Base-by-base conservation (phyloP, 2,329 filamentous ascomycete genomes). In the Alternaria novae-zelandiae region DNA sequence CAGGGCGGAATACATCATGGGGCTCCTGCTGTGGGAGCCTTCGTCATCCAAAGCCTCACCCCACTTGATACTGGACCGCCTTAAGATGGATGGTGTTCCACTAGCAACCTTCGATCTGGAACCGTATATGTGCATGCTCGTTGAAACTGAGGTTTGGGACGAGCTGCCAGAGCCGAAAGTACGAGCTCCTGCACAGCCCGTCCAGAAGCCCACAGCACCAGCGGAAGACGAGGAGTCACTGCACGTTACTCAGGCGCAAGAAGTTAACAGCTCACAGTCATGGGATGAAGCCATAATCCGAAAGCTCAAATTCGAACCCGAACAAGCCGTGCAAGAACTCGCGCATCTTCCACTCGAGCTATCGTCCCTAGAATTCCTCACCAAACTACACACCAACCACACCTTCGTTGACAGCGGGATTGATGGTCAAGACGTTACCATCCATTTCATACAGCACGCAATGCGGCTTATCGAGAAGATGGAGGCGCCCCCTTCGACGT, bases 361-460 rank as follows among this genome's bases (percentile, higher is more conserved):
- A n/a, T 65, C 72, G 6, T 77, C 72, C 25, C 76, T 82, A 58
- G 79, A 82, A 44, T 74, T 79, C 58, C 69, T 82, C 50, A 82
- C 78, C 46, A 76, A 70, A n/a, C 69, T 81, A n/a, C 70, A 81
- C 55, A 66, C 72, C 45, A 66, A 73, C 23, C 49, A 54, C 25
- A 73, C 70, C 3, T 71, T 78, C 28, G 63, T 70, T 43, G 44
- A 51, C 1, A 58, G 70, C 20, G 54, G 62, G n/a, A 73, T 80
- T 59, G 73, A 80, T 23, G 59, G 17, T 63, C 77, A 10, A 54
- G 69, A 26, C 67, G 70, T 53, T 53, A 73, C 78, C 21, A 71
- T 70, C n/a, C 70, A 74, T 36, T 82, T 77, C 64, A 73, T 81
- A 32, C 79, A 81, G 50, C 78, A 81, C 63, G 71, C 73, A 15